Percentiles rank a stretch among this genome's conserved stretches.
phyloP scores from a whole-genome alignment of 768 basidiomycete species.

The Russula brevipes region DNA sequence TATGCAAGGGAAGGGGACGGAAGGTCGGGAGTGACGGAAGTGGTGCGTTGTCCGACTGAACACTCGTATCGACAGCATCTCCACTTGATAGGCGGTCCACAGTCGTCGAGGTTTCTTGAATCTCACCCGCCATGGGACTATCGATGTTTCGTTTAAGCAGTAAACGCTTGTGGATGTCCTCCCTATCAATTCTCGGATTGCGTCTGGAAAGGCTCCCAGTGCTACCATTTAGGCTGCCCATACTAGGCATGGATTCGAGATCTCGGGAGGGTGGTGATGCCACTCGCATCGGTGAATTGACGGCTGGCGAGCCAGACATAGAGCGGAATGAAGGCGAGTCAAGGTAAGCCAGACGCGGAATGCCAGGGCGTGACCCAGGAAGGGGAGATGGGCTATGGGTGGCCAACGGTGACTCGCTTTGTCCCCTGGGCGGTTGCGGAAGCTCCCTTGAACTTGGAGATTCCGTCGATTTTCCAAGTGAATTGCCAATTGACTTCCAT shows the following conservation, averaged over 20 bases:
- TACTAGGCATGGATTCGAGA: slow-evolving; percentile 22
- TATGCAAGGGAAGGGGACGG: slow-evolving; percentile 3
- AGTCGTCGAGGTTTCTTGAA: neutral
- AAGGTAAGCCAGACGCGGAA: neutral
- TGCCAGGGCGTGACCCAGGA: neutral
- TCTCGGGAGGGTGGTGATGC: slow-evolving; percentile 18
- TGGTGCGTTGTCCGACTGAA: neutral
- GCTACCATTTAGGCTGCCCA: slow-evolving; percentile 26
- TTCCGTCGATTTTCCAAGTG: slow-evolving; percentile 7
- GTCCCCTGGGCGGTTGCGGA: slow-evolving; percentile 14
- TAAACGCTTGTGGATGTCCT: slow-evolving; percentile 48
- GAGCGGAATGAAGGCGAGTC: slow-evolving; percentile 17
- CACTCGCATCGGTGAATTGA: slow-evolving; percentile 18
- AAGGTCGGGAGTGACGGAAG: neutral
- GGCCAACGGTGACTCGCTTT: slow-evolving; percentile 21
- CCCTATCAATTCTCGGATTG: slow-evolving; percentile 47
- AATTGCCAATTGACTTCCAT: slow-evolving; percentile 4
- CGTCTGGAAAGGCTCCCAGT: slow-evolving; percentile 28
- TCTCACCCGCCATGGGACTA: slow-evolving; percentile 34
- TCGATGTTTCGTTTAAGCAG: slow-evolving; percentile 42
- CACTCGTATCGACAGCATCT: slow-evolving; percentile 3
- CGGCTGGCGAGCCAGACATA: slow-evolving; percentile 19
- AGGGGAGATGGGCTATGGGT: neutral
- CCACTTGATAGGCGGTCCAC: neutral
- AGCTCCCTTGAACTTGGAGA: slow-evolving; percentile 19